phyloP scores from a whole-genome alignment of 2,329 filamentous ascomycete species.

The Penicillium sp. region DNA sequence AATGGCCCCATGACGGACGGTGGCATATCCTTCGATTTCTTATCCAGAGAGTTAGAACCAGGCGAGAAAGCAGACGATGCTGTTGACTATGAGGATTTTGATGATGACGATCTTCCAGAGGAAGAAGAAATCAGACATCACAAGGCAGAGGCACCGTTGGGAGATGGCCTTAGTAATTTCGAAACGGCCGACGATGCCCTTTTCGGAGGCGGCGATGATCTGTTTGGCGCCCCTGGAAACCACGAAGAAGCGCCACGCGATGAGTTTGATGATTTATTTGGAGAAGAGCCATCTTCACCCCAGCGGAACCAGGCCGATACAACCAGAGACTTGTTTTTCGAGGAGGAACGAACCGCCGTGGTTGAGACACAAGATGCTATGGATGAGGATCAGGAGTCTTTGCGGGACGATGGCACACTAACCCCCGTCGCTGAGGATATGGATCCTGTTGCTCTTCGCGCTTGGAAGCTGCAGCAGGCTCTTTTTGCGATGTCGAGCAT shows the following conservation, averaged over 20 bases:
- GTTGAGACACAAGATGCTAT: constrained; percentile 25
- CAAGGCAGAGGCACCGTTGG: constrained; percentile 21
- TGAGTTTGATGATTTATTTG: constrained; percentile 56
- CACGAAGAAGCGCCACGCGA: constrained; percentile 36
- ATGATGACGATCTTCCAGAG: constrained; percentile 87
- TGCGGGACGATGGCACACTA: constrained; percentile 34
- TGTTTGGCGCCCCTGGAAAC: constrained; percentile 32
- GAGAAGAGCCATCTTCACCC: constrained; percentile 47
- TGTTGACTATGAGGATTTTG: constrained; percentile 87
- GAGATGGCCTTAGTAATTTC: constrained; percentile 64
- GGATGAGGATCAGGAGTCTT: constrained; percentile 32
- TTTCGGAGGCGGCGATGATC: constrained; percentile 45
- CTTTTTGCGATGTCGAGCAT: constrained; percentile 52
- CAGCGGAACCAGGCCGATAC: constrained; percentile 35
- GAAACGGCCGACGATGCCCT: constrained; percentile 34
- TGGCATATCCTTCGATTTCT: constrained; percentile 45
- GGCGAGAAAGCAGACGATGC: constrained; percentile 90
- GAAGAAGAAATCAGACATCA: constrained; percentile 40
- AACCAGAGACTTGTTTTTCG: constrained; percentile 39
- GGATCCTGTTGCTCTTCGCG: constrained; percentile 47
- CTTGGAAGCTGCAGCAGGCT: constrained; percentile 53
- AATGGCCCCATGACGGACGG: constrained; percentile 41
- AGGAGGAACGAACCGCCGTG: constrained; percentile 33
- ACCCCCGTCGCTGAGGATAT: constrained; percentile 42
- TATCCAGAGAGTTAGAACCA: constrained; percentile 46